Evolutionary conservation across 192 early-diverging fungal species (phyloP).

Genomic region (Glomus cerebriforme): DNA sequence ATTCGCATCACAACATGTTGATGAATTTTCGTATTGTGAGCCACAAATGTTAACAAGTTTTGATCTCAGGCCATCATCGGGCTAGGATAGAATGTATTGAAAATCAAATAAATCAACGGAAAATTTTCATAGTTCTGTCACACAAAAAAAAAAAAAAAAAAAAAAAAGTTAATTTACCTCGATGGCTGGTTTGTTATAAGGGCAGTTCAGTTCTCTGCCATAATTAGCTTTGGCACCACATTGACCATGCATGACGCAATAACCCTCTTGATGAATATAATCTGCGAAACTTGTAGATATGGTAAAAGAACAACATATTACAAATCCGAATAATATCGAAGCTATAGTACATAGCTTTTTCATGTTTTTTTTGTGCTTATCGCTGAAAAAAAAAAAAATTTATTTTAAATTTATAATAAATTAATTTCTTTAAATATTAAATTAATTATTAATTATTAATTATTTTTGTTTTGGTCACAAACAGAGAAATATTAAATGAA

Average conservation of each 20-base stretch:
- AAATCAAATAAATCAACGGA: too few species aligned
- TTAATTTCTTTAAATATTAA: too few species aligned
- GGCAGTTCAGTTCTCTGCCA: conserved; percentile 54
- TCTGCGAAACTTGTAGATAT: conserved; percentile 24
- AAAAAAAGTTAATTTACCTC: conserved; percentile 33
- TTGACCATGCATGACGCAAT: conserved; percentile 63
- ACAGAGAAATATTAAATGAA: too few species aligned
- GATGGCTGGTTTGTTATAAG: conserved; percentile 48
- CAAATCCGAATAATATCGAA: background rate
- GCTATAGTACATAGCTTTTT: too few species aligned
- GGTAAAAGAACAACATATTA: background rate
- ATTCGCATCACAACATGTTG: conserved; percentile 57
- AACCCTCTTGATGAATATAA: conserved; percentile 50
- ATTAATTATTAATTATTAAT: too few species aligned
- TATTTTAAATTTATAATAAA: too few species aligned
- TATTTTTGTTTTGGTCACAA: too few species aligned
- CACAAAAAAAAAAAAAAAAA: conserved; percentile 3
- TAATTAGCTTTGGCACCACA: conserved; percentile 51
- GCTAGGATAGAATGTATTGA: too few species aligned
- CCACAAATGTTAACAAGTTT: conserved; percentile 58
- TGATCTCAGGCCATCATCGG: conserved; percentile 43
- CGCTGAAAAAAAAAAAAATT: too few species aligned
- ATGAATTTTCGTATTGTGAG: conserved; percentile 42
- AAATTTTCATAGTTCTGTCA: background rate
- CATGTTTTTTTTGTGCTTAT: too few species aligned